Base-by-base conservation (phyloP, 73 alveolate species). In the Diophrys appendiculata region DNA sequence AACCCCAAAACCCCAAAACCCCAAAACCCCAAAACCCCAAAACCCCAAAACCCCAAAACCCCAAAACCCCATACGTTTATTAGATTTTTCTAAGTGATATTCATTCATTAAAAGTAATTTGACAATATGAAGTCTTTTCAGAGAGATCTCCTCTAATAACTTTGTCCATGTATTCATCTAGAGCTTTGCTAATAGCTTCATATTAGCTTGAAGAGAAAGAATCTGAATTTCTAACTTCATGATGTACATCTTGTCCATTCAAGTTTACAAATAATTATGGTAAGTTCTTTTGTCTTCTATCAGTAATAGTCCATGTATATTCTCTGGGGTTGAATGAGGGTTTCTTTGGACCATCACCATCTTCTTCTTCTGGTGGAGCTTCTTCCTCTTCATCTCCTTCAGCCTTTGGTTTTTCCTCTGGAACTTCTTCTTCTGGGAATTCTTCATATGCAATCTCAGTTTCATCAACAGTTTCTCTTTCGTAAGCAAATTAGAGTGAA, bases 381-480 rank as follows among this genome's bases (percentile, higher is more conserved):
- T 29, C 68, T 32, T 72, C 81, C 1, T 67, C 83, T 75, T 56
- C 83, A 35, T 64, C 81, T 34, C 64, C 90, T 0, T 77, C 91
- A 33, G 80, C 93, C 26, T 27, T 83, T 70, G 78, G 70, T 73
- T 75, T 68, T 64, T 70, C 92, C 69, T 76, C 91, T 25, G 34
- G 78, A 23, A 65, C 78, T n/a, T 54, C 82, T 0, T 83, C 85
- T 43, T 77, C 91, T 13, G 90, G 91, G 90, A 84, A 84, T 69
- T 80, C 83, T 52, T 83, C 96, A 53, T 71, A 87, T 26, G 69
- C 75, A n/a, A 80, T 69, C 27, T 89, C 86, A 35, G 80, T 75
- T 64, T 79, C 93, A 8, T 85, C 92, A 33, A 83, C 54, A 69
- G 65, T 18, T 65, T 76, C 85, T 27, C 29, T 55, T 33, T 82